Conservation (phyloP, 2,329 filamentous ascomycete genomes). For the Plenodomus tracheiphilus region DNA sequence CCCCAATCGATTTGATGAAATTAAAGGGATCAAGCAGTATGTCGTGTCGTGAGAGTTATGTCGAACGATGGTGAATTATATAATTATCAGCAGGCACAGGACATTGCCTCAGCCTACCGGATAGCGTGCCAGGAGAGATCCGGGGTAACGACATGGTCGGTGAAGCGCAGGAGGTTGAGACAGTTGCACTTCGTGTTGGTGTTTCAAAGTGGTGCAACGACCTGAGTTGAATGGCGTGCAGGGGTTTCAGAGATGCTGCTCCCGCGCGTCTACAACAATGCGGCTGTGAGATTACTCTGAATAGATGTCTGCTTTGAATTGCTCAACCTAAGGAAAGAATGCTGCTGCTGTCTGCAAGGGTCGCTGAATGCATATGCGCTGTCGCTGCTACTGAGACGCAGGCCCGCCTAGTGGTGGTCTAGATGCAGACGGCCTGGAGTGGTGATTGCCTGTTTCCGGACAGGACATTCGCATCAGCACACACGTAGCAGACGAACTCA, state of each 20-base stretch:
- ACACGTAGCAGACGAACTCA: neutral
- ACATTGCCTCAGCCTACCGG: neutral
- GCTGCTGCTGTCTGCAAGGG: neutral
- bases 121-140: neutral
- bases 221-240: slow-evolving; percentile 9
- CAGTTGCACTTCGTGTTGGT: slow-evolving; percentile 21
- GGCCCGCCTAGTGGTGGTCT: neutral
- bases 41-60: too few species aligned
- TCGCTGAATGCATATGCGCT: neutral
- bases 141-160: neutral
- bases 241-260: neutral
- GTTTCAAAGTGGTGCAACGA: slow-evolving; percentile 24
- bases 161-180: neutral
- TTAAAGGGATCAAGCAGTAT: too few species aligned
- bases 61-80: too few species aligned
- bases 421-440: neutral
- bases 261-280: neutral
- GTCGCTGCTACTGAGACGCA: neutral
- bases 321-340: neutral
- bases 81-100: neutral
- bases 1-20: too few species aligned
- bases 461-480: neutral
- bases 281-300: too few species aligned
- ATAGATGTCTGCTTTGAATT: neutral
- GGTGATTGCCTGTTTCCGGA: neutral